phyloP scores from a whole-genome alignment of 805 yeast species.

The Kluyveromyces wickerhamii region DNA sequence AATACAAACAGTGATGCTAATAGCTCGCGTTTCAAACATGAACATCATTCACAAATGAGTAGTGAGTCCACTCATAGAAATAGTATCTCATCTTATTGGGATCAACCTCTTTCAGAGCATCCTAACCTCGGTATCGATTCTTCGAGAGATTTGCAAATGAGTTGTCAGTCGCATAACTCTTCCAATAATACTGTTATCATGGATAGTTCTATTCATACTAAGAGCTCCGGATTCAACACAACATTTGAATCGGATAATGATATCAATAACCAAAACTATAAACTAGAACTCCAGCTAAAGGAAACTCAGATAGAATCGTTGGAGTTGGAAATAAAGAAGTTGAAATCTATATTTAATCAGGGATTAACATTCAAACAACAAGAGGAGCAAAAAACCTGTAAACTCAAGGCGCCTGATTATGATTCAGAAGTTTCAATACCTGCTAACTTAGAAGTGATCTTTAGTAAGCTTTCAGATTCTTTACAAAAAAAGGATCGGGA shows the following conservation, averaged over 20 bases:
- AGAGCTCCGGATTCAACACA: conserved; percentile 9
- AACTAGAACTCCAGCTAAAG: conserved; percentile 47
- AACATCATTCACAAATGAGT: not conserved
- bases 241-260: conserved; percentile 7
- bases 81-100: conserved; percentile 3
- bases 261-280: conserved; percentile 34
- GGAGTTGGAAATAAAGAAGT: conserved; percentile 36
- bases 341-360: conserved; percentile 29
- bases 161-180: not conserved
- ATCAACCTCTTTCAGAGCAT: not conserved
- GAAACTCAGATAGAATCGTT: conserved; percentile 42
- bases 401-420: conserved; percentile 6
- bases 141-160: not conserved
- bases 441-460: conserved; percentile 37
- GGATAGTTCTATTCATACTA: conserved; percentile 7
- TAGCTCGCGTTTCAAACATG: not conserved
- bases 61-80: not conserved
- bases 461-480: conserved; percentile 40
- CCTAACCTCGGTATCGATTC: not conserved
- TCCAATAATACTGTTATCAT: conserved; percentile 6
- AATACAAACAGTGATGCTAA: not conserved
- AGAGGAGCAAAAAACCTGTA: conserved; percentile 14
- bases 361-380: conserved; percentile 33
- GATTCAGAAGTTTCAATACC: conserved; percentile 32
- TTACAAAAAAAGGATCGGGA: conserved; percentile 43